A percentile compares a stretch with the other conserved stretches of the same genome.
phyloP scores from a whole-genome alignment of 352 stramenopile genomes.

The Phytopythium litorale region DNA sequence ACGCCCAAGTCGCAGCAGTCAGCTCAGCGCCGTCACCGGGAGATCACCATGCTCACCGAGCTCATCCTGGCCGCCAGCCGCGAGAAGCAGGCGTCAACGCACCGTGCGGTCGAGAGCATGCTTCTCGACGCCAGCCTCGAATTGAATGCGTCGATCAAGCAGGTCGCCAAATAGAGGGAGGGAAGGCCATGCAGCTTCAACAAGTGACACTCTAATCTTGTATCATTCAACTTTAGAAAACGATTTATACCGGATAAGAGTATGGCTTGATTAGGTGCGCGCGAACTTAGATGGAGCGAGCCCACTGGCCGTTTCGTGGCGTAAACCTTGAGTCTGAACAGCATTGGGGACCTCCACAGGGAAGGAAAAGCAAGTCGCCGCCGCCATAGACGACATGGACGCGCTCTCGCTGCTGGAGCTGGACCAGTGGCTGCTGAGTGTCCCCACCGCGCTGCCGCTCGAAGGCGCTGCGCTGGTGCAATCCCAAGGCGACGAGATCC shows the following conservation, averaged over 20 bases:
- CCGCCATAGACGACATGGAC: neutral
- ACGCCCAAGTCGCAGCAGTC: neutral
- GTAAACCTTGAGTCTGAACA: neutral
- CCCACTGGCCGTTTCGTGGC: neutral
- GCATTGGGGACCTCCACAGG: neutral
- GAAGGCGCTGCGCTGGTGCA: neutral
- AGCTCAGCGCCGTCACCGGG: neutral
- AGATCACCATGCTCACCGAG: slow-evolving; percentile 1
- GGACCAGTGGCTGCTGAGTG: neutral
- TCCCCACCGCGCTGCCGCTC: neutral
- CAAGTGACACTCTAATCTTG: too few species aligned
- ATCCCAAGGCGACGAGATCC: neutral
- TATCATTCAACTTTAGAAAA: too few species aligned
- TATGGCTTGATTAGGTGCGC: neutral
- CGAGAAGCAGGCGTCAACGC: neutral
- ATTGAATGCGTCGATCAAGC: too few species aligned
- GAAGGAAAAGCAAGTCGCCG: neutral
- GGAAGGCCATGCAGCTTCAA: too few species aligned
- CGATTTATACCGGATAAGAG: too few species aligned
- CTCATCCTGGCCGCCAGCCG: neutral
- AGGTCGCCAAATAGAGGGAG: too few species aligned
- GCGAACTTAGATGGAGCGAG: neutral
- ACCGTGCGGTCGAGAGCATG: neutral
- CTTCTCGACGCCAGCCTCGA: neutral
- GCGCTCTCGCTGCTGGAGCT: neutral